Evolutionary conservation across 495 filamentous ascomycete species (phyloP), one percentile per base, ranked within the genome.

Genomic region (Neurospora africana): DNA sequence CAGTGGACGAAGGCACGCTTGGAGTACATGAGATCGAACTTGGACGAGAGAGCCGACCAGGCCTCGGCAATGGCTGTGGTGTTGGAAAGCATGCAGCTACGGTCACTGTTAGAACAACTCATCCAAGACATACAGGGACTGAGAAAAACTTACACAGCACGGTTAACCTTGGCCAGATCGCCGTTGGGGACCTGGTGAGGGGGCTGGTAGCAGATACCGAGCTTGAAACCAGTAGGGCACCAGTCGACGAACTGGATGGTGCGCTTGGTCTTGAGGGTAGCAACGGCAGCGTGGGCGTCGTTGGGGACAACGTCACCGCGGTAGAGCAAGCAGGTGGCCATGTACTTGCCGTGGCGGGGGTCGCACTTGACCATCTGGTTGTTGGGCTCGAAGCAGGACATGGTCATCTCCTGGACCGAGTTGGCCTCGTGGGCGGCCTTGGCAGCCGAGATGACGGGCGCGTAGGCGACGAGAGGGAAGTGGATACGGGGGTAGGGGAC

Each of bases 1-100:
- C 95, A 99, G 85, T 99, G 95, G 69, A 99, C 95, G 86, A 99
- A 99, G 71, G 95, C 95, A 84, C 95, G 95, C 90, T 99, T 99
- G 81, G 94, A 94, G 89, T 98, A 98, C 95, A 99, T 99, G 80
- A 99, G 93, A 77, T 99, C 95, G 85, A 99, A 99, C 85, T 99
- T 99, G 89, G 92, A 91, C 71, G 95, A 96, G 69, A 99, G 91
- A 78, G 95, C 92, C 68, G 93, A 93, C 95, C 95, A 99, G 71
- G 95, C 95, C 86, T 99, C 95, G 79, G 94, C 92, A 81, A 99
- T 99, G 78, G 95, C 95, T 58, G 95, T 99, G 73, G 96, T 99
- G 88, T 99, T 99, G 84, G 96, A 98, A 71, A 99, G 87, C 95
- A 99, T 98, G 90, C 95, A 97, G 74, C 91, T 93, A 81, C 30